Evolutionary conservation across 371 early-diverging fungal species (phyloP).

Genomic region (Mucor indicus): DNA sequence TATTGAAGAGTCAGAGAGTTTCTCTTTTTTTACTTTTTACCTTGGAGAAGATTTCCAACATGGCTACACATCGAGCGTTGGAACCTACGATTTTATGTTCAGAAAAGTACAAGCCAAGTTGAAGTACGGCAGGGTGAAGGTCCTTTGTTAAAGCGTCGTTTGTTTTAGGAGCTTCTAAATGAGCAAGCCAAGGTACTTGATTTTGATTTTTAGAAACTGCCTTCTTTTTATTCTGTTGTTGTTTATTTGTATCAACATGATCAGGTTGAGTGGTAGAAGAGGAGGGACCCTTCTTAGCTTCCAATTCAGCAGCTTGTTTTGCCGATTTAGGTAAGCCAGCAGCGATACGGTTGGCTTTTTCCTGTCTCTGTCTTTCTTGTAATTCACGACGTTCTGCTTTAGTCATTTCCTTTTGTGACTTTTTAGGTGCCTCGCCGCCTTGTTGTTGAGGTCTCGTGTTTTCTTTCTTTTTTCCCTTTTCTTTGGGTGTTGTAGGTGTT

Average conservation of each 20-base stretch:
- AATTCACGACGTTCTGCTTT: slow-evolving; percentile 88
- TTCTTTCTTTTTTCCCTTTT: slow-evolving; percentile 12
- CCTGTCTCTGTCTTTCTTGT: slow-evolving; percentile 76
- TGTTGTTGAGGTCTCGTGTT: slow-evolving; percentile 1
- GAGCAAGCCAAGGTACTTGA: slow-evolving; percentile 65
- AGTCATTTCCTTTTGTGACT: slow-evolving; percentile 74
- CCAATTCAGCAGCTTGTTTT: slow-evolving; percentile 12
- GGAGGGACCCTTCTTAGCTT: slow-evolving; percentile 6
- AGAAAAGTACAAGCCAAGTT: slow-evolving; percentile 83
- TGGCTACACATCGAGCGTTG: slow-evolving; percentile 86
- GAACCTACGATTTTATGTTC: slow-evolving; percentile 87
- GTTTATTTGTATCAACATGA: neutral
- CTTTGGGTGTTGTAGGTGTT: slow-evolving; percentile 1
- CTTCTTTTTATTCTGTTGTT: slow-evolving; percentile 29
- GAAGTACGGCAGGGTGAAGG: slow-evolving; percentile 87
- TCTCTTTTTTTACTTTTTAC: slow-evolving; percentile 32
- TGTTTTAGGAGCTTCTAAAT: slow-evolving; percentile 62
- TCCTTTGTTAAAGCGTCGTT: slow-evolving; percentile 52
- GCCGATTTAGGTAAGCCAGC: slow-evolving; percentile 42
- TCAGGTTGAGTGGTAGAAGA: neutral
- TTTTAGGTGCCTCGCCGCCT: slow-evolving; percentile 28
- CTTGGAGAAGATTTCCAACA: slow-evolving; percentile 80
- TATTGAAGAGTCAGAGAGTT: neutral
- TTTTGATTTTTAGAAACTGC: slow-evolving; percentile 36
- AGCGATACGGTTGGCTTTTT: slow-evolving; percentile 59